Base-by-base conservation (phyloP, 495 filamentous ascomycete genomes). In the Copromyces sp. region DNA sequence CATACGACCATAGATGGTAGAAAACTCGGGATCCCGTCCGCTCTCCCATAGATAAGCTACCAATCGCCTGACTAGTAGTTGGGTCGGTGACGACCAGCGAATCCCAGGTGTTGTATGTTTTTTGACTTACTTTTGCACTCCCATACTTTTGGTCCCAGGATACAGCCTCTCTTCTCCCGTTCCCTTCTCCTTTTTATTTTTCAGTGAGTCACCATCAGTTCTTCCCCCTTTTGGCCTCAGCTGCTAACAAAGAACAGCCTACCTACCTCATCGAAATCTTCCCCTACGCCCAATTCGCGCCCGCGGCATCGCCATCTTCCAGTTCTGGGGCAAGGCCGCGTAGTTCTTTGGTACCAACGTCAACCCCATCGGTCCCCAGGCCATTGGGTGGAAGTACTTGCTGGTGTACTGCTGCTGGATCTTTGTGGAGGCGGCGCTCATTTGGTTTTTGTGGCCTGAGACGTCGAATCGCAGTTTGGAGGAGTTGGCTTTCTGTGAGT, bases 391-490 rank as follows among this genome's bases (percentile, higher is more conserved):
- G 89, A 87, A 85, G 72, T 91, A 87, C 77, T 76, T 84, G 3
- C 82, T 84, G 14, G 81, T 82, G 41, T 84, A 84, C 69, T 87
- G 84, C 80, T 86, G 85, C 80, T 90, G 87, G 85, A 80, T 91
- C 69, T 80, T 78, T 0, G 86, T 87, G 72, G 89, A 91, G 74
- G 80, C 86, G 17, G 68, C 82, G 8, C 84, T 90, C 61, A 84
- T 92, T 72, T 91, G 83, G 74, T 88, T 89, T 74, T 83, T 91
- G 74, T 90, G 89, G 82, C 89, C 89, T 3, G 89, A 91, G 77
- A 91, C 90, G 0, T 79, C 84, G 29, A 86, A 85, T 9, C 81
- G 89, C 29, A 90, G 88, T 12, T 80, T 91, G 32, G 89, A 91
- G 80, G 90, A 92, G 75, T 74, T 91, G 42, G 87, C 89, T 3